These are phyloP conservation scores for Suillus bovinus DNA, from an alignment of 768 basidiomycete genomes.

Conservation along the genomic window DNA sequence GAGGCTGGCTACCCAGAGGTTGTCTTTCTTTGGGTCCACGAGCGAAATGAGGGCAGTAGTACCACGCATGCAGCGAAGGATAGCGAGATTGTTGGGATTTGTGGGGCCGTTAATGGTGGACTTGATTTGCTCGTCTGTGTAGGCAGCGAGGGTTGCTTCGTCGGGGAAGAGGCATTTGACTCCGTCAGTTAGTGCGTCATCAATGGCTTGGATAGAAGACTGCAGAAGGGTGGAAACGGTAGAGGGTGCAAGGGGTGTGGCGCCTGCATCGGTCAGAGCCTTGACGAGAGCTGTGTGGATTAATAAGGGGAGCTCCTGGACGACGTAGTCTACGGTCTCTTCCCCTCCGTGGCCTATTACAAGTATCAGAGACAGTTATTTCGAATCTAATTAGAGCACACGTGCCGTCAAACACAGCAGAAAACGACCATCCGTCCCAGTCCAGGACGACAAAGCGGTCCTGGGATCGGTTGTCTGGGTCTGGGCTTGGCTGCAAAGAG, in stretches of 20 bases:
- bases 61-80: slow-evolving; percentile 51
- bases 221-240: slow-evolving; percentile 35
- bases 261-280: slow-evolving; percentile 14
- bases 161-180: slow-evolving; percentile 46
- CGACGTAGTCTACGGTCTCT: slow-evolving; percentile 45
- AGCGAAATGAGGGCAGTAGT: slow-evolving; percentile 51
- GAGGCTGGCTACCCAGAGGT: slow-evolving; percentile 57
- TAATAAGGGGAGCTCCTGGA: slow-evolving; percentile 32
- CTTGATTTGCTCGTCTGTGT: slow-evolving; percentile 42
- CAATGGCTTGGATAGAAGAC: slow-evolving; percentile 38
- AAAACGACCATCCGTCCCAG: slow-evolving; percentile 45
- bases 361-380: slow-evolving; percentile 7
- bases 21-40: slow-evolving; percentile 40
- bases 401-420: slow-evolving; percentile 50
- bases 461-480: slow-evolving; percentile 41
- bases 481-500: slow-evolving; percentile 48
- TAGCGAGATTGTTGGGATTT: slow-evolving; percentile 32
- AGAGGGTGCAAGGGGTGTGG: slow-evolving; percentile 6
- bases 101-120: slow-evolving; percentile 40
- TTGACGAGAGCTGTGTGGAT: slow-evolving; percentile 31
- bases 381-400: not conserved
- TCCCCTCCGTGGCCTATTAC: slow-evolving; percentile 46
- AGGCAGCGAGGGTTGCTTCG: slow-evolving; percentile 24
- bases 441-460: slow-evolving; percentile 46
- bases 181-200: slow-evolving; percentile 38